Evolutionary conservation across 2,329 filamentous ascomycete genomes (phyloP).

Genomic region (Ascochyta clinopodiicola): DNA sequence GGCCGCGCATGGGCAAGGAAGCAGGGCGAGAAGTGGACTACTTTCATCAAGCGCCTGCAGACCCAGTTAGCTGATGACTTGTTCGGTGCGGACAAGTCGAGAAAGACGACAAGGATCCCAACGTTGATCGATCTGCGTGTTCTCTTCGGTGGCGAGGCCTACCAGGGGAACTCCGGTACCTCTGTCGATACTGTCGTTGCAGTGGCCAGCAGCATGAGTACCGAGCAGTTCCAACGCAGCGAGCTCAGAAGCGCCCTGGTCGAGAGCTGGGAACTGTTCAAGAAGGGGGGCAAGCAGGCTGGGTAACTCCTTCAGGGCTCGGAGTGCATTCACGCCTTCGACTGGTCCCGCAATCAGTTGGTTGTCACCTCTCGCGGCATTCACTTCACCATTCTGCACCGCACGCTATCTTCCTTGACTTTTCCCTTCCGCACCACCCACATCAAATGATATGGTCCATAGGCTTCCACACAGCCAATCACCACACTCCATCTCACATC

Average conservation of each 20-base stretch:
- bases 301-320: neutral
- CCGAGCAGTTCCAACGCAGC: conserved; percentile 8
- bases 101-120: conserved; percentile 23
- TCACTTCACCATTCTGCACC: neutral
- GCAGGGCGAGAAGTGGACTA: conserved; percentile 24
- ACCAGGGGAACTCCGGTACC: neutral
- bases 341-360: neutral
- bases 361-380: neutral
- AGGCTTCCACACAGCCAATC: too few relatives aligned
- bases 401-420: too few relatives aligned
- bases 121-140: conserved; percentile 33
- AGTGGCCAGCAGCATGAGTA: neutral
- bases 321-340: too few relatives aligned
- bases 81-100: conserved; percentile 2
- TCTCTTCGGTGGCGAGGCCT: conserved; percentile 33
- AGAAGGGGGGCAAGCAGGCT: conserved; percentile 7
- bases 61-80: conserved; percentile 19
- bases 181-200: neutral
- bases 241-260: conserved; percentile 18
- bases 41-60: conserved; percentile 29
- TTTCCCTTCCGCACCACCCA: too few relatives aligned
- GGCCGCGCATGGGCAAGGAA: conserved; percentile 22
- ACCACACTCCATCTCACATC: too few relatives aligned
- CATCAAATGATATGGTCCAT: too few relatives aligned
- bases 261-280: conserved; percentile 26